Evolutionary conservation across 805 yeast genomes (phyloP), one percentile per base, ranked within the genome.

Genomic region (Ascoidea tarda): DNA sequence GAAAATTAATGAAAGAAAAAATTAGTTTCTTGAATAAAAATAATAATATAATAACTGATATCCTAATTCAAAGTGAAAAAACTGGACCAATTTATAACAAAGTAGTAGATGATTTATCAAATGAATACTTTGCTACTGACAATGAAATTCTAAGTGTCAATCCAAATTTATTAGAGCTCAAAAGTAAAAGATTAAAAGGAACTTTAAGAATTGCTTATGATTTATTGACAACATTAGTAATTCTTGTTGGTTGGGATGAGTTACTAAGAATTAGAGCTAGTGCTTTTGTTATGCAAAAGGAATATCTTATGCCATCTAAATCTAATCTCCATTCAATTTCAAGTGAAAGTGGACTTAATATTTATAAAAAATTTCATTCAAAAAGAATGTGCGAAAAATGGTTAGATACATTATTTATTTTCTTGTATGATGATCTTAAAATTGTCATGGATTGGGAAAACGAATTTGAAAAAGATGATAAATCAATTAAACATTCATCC

Each of bases 211-310:
- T 67, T 51, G 87, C 86, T 1, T 91, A 87, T 63, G 82, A 81
- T 47, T 66, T 89, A 53, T 66, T 91, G 53, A 80, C 95, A 5
- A 71, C 79, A 6, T 75, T 93, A 57, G 79, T 82, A 2, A 75
- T 82, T 16, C 67, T 73, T 31, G 70, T 82, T 46, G 96, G 96
- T 4, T 91, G 99, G 99, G 87, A 87, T 59, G 77, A 75, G 44
- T 65, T 88, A 44, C 72, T 90, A 58, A 70, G 72, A 53, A 61
- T 82, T 46, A 78, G 96, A 54, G 79, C 89, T 1, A 69, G 73
- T 16, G 81, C 85, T 0, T 91, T 91, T 66, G 79, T 87, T 6
- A 91, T 91, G 89, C 87, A 81, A 60, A 79, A 76, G 46, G 91
- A 85, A 61, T 79, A 80, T 59, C 45, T 6, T 21, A 21, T 32